Conservation (phyloP, 139 green algal genomes). For the Chlorella ohadii region DNA sequence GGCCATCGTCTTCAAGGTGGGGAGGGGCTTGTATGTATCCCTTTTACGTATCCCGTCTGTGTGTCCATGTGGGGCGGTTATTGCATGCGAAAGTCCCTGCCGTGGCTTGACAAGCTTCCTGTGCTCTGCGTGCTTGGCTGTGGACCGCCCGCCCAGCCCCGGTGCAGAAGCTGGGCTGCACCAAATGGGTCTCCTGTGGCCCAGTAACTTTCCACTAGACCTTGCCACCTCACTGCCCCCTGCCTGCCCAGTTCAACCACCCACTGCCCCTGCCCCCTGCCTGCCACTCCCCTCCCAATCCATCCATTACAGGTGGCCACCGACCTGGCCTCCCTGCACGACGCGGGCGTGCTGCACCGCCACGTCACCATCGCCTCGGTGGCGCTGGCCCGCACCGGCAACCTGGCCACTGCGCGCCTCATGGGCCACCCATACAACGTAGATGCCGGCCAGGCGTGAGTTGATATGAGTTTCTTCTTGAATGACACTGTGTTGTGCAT, state of each 20-base stretch:
- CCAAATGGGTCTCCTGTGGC: no score
- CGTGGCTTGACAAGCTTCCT: no score
- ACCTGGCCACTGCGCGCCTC: slow-evolving; percentile 31
- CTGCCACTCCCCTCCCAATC: background rate
- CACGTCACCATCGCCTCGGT: slow-evolving; percentile 41
- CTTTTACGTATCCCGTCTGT: no score
- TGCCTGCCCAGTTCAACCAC: background rate
- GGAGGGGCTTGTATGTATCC: background rate
- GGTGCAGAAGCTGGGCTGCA: no score
- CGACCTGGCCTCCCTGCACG: slow-evolving; percentile 40
- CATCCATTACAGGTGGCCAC: slow-evolving; percentile 1
- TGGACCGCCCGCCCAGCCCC: no score
- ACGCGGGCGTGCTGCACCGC: slow-evolving; percentile 38
- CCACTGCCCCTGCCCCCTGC: background rate
- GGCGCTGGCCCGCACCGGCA: background rate
- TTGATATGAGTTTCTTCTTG: no score
- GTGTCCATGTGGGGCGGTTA: no score
- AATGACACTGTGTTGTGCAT: no score
- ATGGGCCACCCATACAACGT: slow-evolving; percentile 24
- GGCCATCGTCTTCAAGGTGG: slow-evolving; percentile 34
- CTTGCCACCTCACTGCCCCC: no score
- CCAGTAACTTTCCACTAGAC: no score
- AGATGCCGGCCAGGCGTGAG: background rate
- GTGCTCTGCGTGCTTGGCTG: no score
- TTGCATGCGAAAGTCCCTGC: no score